Evolutionary conservation across 1,139 yeast genomes (phyloP), one percentile per base, ranked within the genome.

Genomic region (Saccharomyces hybrid): DNA sequence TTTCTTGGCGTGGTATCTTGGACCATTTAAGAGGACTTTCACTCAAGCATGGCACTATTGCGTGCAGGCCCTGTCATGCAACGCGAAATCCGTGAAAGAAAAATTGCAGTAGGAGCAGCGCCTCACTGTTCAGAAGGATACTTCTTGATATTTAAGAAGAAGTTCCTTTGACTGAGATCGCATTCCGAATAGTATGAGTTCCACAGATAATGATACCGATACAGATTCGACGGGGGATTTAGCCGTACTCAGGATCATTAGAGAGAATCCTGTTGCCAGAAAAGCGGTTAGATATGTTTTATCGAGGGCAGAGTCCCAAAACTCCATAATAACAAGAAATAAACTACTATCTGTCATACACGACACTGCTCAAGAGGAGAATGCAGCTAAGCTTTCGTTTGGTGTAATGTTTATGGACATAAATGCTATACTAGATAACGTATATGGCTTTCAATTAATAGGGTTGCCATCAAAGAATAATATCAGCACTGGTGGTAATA

Each of bases 361-460:
- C 9, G 69, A 65, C 5, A 52, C 56, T 6, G 38, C 57, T 4
- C 54, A 54, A 7, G 57, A 58, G 38, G 67, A 66, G 49, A 63
- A 63, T 44, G 48, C 52, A 11, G 46, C 51, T 8, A 51, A 53
- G 2, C 50, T 58, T 3, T 49, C 55, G 11, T 64, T 66, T 49
- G 51, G 48, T 2, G 16, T 8, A 3, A 41, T 63, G n/a, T 60
- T 57, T 13, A 52, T 46, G 6, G 56, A 56, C 16, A 54, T 61
- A 7, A 65, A 66, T 48, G 16, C 30, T 4, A 57, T 66, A 6
- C 50, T 67, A 16, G 48, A 26, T 7, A 63, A 62, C 52, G 57
- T 64, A 9, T 67, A 60, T 53, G 70, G 71, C 6, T 66, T 61
- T 50, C 54, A 58, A 25, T 48, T 65, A 23, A 50, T 49, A 14